Conservation (phyloP, 176 grass and related monocot genomes). For the Aegilops bicornis region DNA sequence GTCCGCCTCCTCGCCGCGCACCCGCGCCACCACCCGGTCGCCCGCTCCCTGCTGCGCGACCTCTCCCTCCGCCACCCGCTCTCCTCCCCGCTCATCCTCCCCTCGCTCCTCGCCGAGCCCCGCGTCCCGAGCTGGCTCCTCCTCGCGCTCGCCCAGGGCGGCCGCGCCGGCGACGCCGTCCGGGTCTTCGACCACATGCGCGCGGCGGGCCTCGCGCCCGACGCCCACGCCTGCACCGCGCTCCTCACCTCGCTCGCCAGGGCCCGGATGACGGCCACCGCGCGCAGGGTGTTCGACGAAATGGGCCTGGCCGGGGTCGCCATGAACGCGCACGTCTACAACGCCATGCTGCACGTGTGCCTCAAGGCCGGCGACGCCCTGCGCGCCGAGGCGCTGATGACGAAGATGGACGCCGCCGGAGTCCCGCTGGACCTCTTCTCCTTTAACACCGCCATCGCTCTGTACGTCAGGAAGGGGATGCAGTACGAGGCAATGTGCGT, state of each 20-base stretch:
- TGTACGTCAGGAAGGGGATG: constrained; percentile 81
- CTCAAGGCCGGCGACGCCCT: constrained; percentile 60
- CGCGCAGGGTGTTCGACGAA: constrained; percentile 68
- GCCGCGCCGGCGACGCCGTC: constrained; percentile 23
- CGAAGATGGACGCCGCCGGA: constrained; percentile 53
- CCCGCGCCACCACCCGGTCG: constrained; percentile 28
- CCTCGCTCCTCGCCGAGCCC: constrained; percentile 34
- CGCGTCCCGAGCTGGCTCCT: constrained; percentile 44
- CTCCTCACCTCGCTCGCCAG: constrained; percentile 62
- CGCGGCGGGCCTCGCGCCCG: constrained; percentile 31
- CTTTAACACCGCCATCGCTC: constrained; percentile 80
- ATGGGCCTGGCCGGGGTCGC: constrained; percentile 38
- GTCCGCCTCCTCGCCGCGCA: constrained; percentile 36
- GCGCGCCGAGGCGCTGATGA: constrained; percentile 44
- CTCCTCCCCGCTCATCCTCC: constrained; percentile 39
- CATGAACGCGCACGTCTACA: constrained; percentile 72
- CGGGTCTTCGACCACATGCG: constrained; percentile 49
- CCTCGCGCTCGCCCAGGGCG: constrained; percentile 17
- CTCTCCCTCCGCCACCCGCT: constrained; percentile 33
- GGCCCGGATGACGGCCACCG: constrained; percentile 56
- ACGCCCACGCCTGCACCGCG: constrained; percentile 58
- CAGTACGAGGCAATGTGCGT: constrained; percentile 75
- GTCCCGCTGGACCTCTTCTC: constrained; percentile 57
- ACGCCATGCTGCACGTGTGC: constrained; percentile 89
- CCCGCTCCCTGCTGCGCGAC: constrained; percentile 25